These are phyloP conservation scores for Populus trichocarpa DNA, from an alignment of 441 rosid genomes.

Conservation along the genomic window DNA sequence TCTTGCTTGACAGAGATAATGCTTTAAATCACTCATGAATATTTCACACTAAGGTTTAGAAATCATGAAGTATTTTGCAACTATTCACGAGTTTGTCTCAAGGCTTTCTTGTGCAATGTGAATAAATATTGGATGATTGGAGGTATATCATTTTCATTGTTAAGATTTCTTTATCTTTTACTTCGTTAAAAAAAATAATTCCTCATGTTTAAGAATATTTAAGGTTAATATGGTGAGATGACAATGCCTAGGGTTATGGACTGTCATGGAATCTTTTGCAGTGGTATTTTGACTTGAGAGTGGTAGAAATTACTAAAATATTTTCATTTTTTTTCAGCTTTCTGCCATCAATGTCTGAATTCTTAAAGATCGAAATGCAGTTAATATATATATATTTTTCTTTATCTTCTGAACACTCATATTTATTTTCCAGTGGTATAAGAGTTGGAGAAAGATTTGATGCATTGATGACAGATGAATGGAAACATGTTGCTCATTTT, in stretches of 20 bases:
- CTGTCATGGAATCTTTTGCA: not conserved
- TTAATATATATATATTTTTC: not conserved
- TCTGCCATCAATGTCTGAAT: not conserved
- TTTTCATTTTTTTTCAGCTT: not conserved
- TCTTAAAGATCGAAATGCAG: not conserved
- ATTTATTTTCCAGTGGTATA: not conserved
- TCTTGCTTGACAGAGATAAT: not conserved
- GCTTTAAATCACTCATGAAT: not conserved
- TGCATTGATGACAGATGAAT: not conserved
- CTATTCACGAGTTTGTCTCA: not conserved
- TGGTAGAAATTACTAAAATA: not conserved
- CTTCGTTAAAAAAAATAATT: not conserved
- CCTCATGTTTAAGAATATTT: not conserved
- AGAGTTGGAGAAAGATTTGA: not conserved
- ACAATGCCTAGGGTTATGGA: slow-evolving; percentile 3
- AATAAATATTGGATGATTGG: not conserved
- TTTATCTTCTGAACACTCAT: not conserved
- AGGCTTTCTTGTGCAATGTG: slow-evolving; percentile 2
- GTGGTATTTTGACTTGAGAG: slow-evolving; percentile 5
- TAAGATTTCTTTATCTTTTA: not conserved
- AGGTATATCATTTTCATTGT: not conserved
- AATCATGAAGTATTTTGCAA: not conserved
- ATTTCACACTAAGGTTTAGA: not conserved
- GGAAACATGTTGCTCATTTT: not conserved
- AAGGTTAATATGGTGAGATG: not conserved